A percentile compares a stretch with the other conserved stretches of the same genome.
phyloP scores from a whole-genome alignment of 129 eudicot genomes.

The Lactuca saligna region DNA sequence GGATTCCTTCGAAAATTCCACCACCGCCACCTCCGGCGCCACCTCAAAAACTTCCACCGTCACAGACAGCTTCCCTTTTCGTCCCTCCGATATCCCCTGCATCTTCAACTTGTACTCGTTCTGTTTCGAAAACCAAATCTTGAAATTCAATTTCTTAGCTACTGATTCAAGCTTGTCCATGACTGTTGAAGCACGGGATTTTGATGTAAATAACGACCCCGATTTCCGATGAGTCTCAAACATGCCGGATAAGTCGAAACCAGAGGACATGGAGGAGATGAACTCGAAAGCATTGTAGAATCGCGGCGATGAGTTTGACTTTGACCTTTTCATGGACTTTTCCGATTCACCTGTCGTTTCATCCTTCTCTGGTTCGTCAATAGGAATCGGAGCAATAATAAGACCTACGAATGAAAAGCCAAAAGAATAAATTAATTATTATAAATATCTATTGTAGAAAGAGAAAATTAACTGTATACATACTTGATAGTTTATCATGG shows the following conservation, averaged over 20 bases:
- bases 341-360: not conserved
- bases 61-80: slow-evolving; percentile 29
- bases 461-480: not conserved
- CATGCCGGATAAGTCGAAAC: slow-evolving; percentile 69
- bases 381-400: slow-evolving; percentile 2
- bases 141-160: slow-evolving; percentile 30
- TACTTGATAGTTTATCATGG: slow-evolving; percentile 7
- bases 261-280: slow-evolving; percentile 47
- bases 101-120: slow-evolving; percentile 31
- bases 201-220: slow-evolving; percentile 34
- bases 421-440: not conserved
- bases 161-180: slow-evolving; percentile 27
- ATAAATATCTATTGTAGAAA: not conserved
- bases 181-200: slow-evolving; percentile 10
- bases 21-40: slow-evolving; percentile 59
- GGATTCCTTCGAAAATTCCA: slow-evolving; percentile 29
- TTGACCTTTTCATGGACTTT: slow-evolving; percentile 10
- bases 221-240: slow-evolving; percentile 23
- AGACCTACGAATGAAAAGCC: slow-evolving; percentile 9
- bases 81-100: slow-evolving; percentile 30
- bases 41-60: slow-evolving; percentile 33
- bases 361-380: not conserved
- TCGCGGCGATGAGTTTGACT: slow-evolving; percentile 35
- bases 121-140: slow-evolving; percentile 24
- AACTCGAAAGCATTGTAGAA: slow-evolving; percentile 70